Base-by-base conservation (phyloP, 371 early-diverging fungal species). In the Apophysomyces ossiformis region DNA sequence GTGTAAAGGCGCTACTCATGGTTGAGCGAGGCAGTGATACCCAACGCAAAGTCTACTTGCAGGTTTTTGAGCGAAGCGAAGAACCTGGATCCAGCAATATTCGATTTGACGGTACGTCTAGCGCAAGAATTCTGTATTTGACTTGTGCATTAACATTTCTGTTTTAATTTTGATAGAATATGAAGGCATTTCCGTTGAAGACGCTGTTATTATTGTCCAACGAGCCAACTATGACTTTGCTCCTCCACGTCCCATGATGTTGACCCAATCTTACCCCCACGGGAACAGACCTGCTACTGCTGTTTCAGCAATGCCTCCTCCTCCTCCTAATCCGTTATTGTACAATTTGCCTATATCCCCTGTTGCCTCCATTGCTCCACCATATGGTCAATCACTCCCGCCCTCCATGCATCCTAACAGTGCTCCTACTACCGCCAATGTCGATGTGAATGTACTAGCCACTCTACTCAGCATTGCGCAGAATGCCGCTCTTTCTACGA, bases 1-100 rank as follows among this genome's bases (percentile, higher is more conserved):
- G 86, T 38, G 85, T 85, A 9, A 72, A 72, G 41, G 85, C 83
- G 4, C 72, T 87, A 7, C 59, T 87, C 7, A 80, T 85, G 59
- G 61, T 87, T 39, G 85, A 85, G 38, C 47, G 66, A 18, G 63
- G 75, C 9, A 77, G 80, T 64, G 81, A 74, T 57, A 35, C 64
- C 15, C 56, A 68, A 8, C 71, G 74, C 12, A 71, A 73, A 18
- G 69, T 84, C 1, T 70, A 72, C 61, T 39, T 77, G 61, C 78
- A 74, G 61, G 68, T 77, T 26, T 77, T 77, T 69, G 71, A 70
- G 58, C 72, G 66, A 35, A 38, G 65, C 21, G 47, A 50, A 44
- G 50, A 57, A 37, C 16, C 63, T 6, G 65, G 67, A 35, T 60
- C 54, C 6, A 57, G 44, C 7, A 72, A 72, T 65, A 69, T 69